Conservation (phyloP, 2,329 filamentous ascomycete genomes). For the Trichoderma sp. region DNA sequence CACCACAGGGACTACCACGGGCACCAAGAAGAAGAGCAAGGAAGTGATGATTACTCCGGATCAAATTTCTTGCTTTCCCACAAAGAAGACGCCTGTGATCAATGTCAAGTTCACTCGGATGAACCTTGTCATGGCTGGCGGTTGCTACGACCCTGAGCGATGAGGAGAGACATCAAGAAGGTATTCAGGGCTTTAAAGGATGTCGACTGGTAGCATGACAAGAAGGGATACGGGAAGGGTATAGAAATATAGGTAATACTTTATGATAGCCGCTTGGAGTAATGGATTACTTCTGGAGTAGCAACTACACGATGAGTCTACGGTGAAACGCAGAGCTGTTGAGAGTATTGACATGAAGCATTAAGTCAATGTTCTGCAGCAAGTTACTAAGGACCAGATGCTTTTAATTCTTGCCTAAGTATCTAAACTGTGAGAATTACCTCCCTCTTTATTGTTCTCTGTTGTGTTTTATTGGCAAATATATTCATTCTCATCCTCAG, state of each 20-base stretch:
- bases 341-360: too few species aligned
- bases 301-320: too few species aligned
- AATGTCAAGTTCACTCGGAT: slow-evolving; percentile 92
- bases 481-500: background rate
- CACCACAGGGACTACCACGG: slow-evolving; percentile 36
- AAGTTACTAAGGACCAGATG: too few species aligned
- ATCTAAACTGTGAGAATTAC: too few species aligned
- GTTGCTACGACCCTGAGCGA: slow-evolving; percentile 62
- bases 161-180: background rate
- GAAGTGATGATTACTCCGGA: slow-evolving; percentile 89
- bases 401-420: too few species aligned
- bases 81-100: slow-evolving; percentile 93
- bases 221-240: background rate
- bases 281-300: too few species aligned
- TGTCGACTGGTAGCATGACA: background rate
- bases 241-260: background rate
- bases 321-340: too few species aligned
- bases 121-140: slow-evolving; percentile 88
- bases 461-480: too few species aligned
- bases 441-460: too few species aligned
- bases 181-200: background rate
- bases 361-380: too few species aligned
- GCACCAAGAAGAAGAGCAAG: slow-evolving; percentile 76
- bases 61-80: slow-evolving; percentile 91
- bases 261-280: background rate